Base-by-base conservation (phyloP, 768 basidiomycete species). In the Naganishia friedmannii region DNA sequence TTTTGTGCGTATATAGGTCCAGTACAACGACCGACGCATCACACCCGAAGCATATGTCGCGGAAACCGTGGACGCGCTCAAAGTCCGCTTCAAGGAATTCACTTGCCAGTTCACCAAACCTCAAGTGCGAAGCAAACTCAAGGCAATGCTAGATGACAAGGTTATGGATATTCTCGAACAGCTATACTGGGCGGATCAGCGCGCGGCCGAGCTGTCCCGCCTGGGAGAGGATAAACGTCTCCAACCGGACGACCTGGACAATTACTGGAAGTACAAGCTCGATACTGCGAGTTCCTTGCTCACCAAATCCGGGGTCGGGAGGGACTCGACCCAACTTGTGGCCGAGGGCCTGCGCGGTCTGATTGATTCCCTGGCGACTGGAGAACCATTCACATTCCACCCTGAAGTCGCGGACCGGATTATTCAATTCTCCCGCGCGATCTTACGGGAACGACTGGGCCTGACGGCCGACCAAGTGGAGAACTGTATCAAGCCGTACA, bases 401-500 rank as follows among this genome's bases (percentile, higher is more conserved):
- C 93, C 94, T 0, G 86, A 84, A 21, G 90, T 94, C 0, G 87
- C 93, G 21, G 93, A 95, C 73, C 88, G 93, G 29, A 88, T 99
- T 70, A 87, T 91, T 69, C 86, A 95, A 76, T 96, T 97, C 79
- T 91, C 91, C 12, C 94, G 98, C 82, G 87, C 86, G 81, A 94
- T 99, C 77, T 83, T 99, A 65, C 86, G 95, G 70, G 95, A 98
- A 77, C 87, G 95, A 7, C 90, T 97, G 69, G 90, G 92, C 19
- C 83, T 95, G 67, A 93, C 96, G n/a, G 90, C 92, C 5, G 96
- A 99, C 79, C 95, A 98, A 82, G 95, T 99, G 19, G 96, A 99
- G 84, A 99, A 98, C 81, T 95, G 92, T 81, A 97, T 99, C 85
- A 99, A 99, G 82, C 96, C 95, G 32, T 97, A 88, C 86, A 99